Evolutionary conservation across 306 rosid genomes (phyloP).

Genomic region (apple (Malus domestica)): ASM211411v1 NC_041791.1:27563001-27563500

Average conservation of each 20-base stretch:
- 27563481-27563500: not conserved
- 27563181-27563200: not conserved
- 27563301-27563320: conserved; percentile 1
- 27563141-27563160: not conserved
- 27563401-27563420: not conserved
- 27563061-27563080: not conserved
- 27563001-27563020: not conserved
- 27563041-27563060: not conserved
- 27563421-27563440: not conserved
- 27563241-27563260: not conserved
- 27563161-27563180: not conserved
- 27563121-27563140: not conserved
- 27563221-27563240: not conserved
- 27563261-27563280: not conserved
- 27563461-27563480: not conserved
- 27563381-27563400: not conserved
- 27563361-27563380: not conserved
- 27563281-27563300: not conserved
- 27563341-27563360: not conserved
- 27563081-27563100: not conserved
- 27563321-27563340: not conserved
- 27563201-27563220: not conserved
- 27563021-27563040: not conserved
- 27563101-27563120: not conserved
- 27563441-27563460: not conserved